Percentiles rank a stretch among this genome's conserved stretches.
These are phyloP conservation scores for Cyclostephanos invisitatus DNA, from an alignment of 108 stramenopile species.

Conservation along the genomic window DNA sequence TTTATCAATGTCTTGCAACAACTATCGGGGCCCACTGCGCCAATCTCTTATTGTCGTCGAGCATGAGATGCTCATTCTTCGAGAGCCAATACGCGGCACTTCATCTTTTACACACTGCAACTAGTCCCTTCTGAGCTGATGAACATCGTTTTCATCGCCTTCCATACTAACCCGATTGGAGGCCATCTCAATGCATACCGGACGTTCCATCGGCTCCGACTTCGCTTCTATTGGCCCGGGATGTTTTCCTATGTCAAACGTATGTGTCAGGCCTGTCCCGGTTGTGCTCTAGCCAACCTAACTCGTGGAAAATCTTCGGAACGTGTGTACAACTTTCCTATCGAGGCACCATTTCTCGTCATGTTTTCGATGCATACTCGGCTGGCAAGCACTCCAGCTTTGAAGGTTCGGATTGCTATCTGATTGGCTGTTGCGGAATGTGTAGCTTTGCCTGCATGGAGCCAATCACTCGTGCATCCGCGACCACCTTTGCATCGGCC, in stretches of 20 bases:
- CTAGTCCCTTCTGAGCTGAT: neutral
- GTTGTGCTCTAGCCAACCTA: too few species aligned
- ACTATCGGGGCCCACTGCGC: neutral
- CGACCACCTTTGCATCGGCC: constrained; percentile 4
- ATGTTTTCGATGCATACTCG: constrained; percentile 1
- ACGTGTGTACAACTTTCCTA: neutral
- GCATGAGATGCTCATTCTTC: constrained; percentile 10
- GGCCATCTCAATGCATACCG: constrained; percentile 1
- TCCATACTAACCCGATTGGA: constrained; percentile 8
- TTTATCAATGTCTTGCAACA: too few species aligned
- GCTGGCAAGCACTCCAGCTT: constrained; percentile 5
- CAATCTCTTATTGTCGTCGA: constrained; percentile 5
- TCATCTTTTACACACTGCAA: neutral
- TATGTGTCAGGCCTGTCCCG: too few species aligned
- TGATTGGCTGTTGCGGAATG: neutral
- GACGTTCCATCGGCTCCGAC: neutral
- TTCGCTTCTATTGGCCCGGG: constrained; percentile 1
- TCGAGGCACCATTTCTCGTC: neutral
- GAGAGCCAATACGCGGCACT: neutral
- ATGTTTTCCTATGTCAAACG: too few species aligned
- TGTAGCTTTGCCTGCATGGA: neutral
- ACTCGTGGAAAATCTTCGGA: neutral
- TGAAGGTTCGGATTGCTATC: neutral
- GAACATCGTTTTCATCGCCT: constrained; percentile 8
- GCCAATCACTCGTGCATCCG: neutral